Base-by-base conservation (phyloP, 257 asterid species). In the Schizonepeta tenuifolia region DNA sequence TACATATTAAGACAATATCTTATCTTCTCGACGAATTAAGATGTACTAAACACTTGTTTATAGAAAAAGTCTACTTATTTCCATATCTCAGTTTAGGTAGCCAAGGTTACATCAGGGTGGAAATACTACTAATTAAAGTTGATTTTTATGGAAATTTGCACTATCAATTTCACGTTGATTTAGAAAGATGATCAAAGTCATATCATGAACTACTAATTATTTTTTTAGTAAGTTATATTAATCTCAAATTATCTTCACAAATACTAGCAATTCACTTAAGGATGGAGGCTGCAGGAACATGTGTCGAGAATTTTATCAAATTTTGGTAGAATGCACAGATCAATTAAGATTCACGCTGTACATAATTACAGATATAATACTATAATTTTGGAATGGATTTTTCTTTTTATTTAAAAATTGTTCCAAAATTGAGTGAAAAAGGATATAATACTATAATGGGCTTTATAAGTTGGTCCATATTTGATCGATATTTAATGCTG, bases 11-110 rank as follows among this genome's bases (percentile, higher is more conserved):
- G 50, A 18, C 43, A 79, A 47, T 76, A 67, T 60, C 36, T 69
- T 57, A 68, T 72, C 33, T 75, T 63, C 31, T 44, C 26, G 17
- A 73, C 71, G 55, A 75, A 75, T 67, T 17, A 35, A 61, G 51
- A 21, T 62, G 54, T 67, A 67, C 44, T 50, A 51, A 75, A 49
- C 47, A 49, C 43, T 49, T 67, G 47, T 36, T 60, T 44, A 26
- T 38, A 8, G 64, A 47, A 57, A 61, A 67, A 61, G 66, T 55
- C 75, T 36, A 9, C 67, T 58, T 54, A 61, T 66, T 18, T 40
- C 58, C 57, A 28, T 18, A 51, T 46, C 49, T 41, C 43, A 40
- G 31, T 49, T 49, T 49, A 40, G 43, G 15, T 49, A 20, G 28
- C 8, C 14, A 20, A 66, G 44, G 26, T 77, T 36, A 35, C 41